Conservation (phyloP, 768 basidiomycete genomes). For the Collybia sp. region DNA sequence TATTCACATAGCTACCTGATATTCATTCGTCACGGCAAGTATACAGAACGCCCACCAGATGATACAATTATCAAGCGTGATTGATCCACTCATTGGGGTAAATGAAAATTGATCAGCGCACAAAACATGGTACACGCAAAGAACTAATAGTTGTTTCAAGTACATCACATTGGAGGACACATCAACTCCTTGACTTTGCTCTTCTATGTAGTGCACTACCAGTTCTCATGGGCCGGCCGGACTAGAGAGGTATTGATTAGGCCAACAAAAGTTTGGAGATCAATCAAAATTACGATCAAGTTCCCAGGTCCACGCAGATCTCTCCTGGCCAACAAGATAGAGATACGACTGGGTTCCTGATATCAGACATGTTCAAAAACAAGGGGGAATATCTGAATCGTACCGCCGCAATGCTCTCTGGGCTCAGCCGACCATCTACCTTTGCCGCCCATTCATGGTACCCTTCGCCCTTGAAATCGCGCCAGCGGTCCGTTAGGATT, state of each 20-base stretch:
- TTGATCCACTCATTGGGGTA: too few relatives aligned
- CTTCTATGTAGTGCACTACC: conserved; percentile 17
- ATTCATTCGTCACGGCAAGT: too few relatives aligned
- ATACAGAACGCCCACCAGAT: too few relatives aligned
- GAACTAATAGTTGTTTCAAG: too few relatives aligned
- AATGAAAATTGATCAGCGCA: too few relatives aligned
- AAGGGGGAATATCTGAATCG: background rate
- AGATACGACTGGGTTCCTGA: conserved; percentile 48
- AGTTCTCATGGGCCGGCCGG: conserved; percentile 42
- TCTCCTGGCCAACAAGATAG: conserved; percentile 62
- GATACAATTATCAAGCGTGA: too few relatives aligned
- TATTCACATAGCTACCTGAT: too few relatives aligned
- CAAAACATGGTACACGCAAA: too few relatives aligned
- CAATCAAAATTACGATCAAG: conserved; percentile 56
- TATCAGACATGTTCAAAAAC: background rate
- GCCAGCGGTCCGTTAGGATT: conserved; percentile 29
- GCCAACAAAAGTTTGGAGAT: background rate
- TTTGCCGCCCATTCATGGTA: conserved; percentile 38
- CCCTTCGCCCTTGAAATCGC: conserved; percentile 6
- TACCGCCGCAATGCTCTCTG: conserved; percentile 70
- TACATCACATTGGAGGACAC: too few relatives aligned
- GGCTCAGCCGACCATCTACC: conserved; percentile 43
- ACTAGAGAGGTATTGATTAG: conserved; percentile 18
- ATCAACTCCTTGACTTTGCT: too few relatives aligned
- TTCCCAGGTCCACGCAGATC: conserved; percentile 77